Conservation (phyloP, 108 stramenopile species). For the Craspedostauros australis region DNA sequence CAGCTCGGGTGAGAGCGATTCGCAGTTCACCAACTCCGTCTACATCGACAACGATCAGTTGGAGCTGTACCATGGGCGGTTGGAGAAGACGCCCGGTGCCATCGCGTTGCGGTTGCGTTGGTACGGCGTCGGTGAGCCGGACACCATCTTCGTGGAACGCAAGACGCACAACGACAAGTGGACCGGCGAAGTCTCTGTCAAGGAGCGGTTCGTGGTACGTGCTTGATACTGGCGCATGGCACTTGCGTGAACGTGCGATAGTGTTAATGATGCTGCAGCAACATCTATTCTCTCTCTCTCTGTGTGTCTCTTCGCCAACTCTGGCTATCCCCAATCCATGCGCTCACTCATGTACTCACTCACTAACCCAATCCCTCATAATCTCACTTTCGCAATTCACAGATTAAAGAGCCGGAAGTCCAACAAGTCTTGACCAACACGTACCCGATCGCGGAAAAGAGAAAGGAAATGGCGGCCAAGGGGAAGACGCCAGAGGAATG, state of each 20-base stretch:
- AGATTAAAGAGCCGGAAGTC: slow-evolving; percentile 80
- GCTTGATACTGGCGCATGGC: too few species aligned
- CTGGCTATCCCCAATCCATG: too few species aligned
- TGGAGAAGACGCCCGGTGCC: slow-evolving; percentile 94
- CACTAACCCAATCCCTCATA: background rate
- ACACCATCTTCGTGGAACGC: slow-evolving; percentile 91
- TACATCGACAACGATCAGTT: slow-evolving; percentile 88
- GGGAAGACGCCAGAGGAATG: slow-evolving; percentile 79
- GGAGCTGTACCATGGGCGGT: slow-evolving; percentile 93
- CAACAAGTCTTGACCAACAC: slow-evolving; percentile 71
- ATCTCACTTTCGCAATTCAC: background rate
- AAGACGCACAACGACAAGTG: slow-evolving; percentile 98
- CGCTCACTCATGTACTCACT: too few species aligned
- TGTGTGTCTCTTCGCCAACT: too few species aligned
- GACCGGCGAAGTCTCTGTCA: slow-evolving; percentile 95
- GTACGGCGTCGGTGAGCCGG: slow-evolving; percentile 89
- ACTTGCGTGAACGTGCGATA: too few species aligned
- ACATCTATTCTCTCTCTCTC: too few species aligned
- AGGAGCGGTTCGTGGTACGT: slow-evolving; percentile 94
- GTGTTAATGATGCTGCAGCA: too few species aligned
- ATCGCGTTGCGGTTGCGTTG: slow-evolving; percentile 93
- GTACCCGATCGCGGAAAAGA: slow-evolving; percentile 82
- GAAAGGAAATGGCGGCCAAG: slow-evolving; percentile 70
- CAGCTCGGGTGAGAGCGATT: slow-evolving; percentile 85
- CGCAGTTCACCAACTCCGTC: slow-evolving; percentile 91